These are phyloP conservation scores for Leccinum huronense DNA, from an alignment of 1,284 basidiomycete genomes.

Conservation along the genomic window DNA sequence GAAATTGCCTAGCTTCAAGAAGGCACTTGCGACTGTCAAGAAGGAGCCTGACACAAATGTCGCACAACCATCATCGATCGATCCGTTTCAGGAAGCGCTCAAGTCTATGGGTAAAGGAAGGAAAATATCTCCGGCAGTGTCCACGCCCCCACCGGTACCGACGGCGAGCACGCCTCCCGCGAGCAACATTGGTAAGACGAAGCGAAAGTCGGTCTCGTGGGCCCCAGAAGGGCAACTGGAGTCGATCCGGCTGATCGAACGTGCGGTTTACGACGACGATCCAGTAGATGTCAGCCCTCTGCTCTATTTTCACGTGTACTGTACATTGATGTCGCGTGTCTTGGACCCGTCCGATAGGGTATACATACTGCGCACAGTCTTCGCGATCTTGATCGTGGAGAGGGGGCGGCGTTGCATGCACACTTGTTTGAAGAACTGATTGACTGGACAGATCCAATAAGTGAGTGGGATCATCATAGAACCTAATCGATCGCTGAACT, in stretches of 20 bases:
- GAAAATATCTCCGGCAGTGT: constrained; percentile 51
- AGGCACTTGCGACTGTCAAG: constrained; percentile 52
- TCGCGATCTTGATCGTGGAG: constrained; percentile 80
- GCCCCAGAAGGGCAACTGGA: constrained; percentile 68
- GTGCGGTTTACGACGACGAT: constrained; percentile 82
- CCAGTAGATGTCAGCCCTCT: constrained; percentile 68
- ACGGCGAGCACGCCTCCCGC: constrained; percentile 37
- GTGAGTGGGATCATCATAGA: constrained; percentile 43
- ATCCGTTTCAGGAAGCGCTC: constrained; percentile 78
- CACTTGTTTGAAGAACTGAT: constrained; percentile 78
- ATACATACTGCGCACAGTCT: constrained; percentile 62
- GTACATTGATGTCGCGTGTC: constrained; percentile 53
- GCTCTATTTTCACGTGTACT: constrained; percentile 45
- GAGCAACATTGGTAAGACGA: constrained; percentile 49
- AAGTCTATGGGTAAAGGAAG: constrained; percentile 66
- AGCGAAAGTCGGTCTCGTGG: constrained; percentile 74
- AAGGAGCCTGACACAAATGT: constrained; percentile 57
- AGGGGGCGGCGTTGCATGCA: constrained; percentile 77
- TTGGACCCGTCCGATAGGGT: constrained; percentile 52
- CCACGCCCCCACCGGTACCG: constrained; percentile 39
- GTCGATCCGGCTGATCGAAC: constrained; percentile 73
- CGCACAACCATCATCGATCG: constrained; percentile 72
- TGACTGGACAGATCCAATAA: constrained; percentile 75
- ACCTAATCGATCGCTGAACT: constrained; percentile 22
- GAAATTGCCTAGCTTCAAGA: constrained; percentile 78